Percentiles rank a stretch among this genome's conserved stretches.
Conservation (phyloP, 148 eudicot genomes). For the Vaccinium macrocarpon region DNA sequence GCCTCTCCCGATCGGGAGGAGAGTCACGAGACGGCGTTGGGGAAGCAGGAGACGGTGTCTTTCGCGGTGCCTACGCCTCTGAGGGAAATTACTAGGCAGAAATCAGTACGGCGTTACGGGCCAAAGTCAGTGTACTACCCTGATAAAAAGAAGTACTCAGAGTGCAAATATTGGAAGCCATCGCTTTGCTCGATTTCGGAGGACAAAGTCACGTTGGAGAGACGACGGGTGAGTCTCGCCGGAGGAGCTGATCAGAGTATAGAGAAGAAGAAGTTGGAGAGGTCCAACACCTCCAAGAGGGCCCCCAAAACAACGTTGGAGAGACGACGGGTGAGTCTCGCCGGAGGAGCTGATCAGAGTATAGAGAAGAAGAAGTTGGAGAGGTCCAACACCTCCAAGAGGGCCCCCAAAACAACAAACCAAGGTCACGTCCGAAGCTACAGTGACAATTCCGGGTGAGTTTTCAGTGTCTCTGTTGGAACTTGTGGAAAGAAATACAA, state of each 20-base stretch:
- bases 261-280: background rate
- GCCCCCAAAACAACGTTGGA: background rate
- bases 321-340: background rate
- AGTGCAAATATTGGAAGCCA: background rate
- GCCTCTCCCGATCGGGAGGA: no score
- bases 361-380: background rate
- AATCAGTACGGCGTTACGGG: background rate
- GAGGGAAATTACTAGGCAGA: background rate
- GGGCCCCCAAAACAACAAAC: background rate
- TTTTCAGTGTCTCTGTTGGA: background rate
- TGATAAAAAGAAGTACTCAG: background rate
- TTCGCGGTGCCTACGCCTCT: background rate
- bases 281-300: background rate
- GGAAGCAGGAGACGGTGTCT: background rate
- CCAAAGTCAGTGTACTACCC: background rate
- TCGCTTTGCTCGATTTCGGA: background rate
- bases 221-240: background rate
- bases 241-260: background rate
- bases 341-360: background rate
- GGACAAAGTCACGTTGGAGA: background rate
- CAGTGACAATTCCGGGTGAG: background rate
- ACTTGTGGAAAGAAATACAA: background rate
- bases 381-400: background rate
- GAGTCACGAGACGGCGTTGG: background rate
- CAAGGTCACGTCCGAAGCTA: background rate